These are phyloP conservation scores for Kodamaea ohmeri DNA, from an alignment of 1,139 yeast genomes.

Conservation along the genomic window DNA sequence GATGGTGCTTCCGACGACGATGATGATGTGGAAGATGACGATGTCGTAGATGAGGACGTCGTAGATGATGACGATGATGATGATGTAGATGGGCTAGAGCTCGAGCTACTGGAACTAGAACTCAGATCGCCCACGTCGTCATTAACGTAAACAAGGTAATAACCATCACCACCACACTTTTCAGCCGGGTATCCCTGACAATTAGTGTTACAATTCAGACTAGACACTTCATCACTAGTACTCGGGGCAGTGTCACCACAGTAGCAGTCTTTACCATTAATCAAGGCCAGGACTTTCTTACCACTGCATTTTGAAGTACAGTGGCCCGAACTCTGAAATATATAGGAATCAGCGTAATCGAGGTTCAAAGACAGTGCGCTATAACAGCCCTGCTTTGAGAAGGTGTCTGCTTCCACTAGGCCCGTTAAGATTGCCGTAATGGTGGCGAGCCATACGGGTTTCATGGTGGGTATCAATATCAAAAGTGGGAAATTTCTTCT, in stretches of 20 bases:
- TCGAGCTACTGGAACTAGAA: constrained; percentile 5
- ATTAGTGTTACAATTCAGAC: constrained; percentile 41
- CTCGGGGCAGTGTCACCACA: constrained; percentile 53
- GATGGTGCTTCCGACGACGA: constrained; percentile 10
- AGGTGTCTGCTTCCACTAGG: constrained; percentile 18
- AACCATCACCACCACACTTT: constrained; percentile 61
- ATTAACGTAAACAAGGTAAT: constrained; percentile 48
- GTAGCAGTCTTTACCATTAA: constrained; percentile 54
- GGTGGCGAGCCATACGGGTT: constrained; percentile 6
- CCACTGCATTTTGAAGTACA: constrained; percentile 49
- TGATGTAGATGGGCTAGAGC: constrained; percentile 1
- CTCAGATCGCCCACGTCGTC: constrained; percentile 25
- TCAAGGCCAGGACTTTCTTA: constrained; percentile 50
- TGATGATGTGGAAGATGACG: constrained; percentile 17
- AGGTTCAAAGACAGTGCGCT: constrained; percentile 24
- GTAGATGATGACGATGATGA: constrained; percentile 11
- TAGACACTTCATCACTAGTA: constrained; percentile 26
- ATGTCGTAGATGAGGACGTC: constrained; percentile 18
- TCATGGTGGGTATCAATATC: constrained; percentile 5
- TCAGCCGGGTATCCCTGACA: constrained; percentile 61
- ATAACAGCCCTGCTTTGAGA: constrained; percentile 38
- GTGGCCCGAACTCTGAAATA: constrained; percentile 51
- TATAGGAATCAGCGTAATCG: constrained; percentile 30
- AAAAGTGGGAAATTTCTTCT: constrained; percentile 2
- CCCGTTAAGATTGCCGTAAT: constrained; percentile 7